Evolutionary conservation across 2,329 filamentous ascomycete species (phyloP).

Genomic region (Colletotrichum abscissum): DNA sequence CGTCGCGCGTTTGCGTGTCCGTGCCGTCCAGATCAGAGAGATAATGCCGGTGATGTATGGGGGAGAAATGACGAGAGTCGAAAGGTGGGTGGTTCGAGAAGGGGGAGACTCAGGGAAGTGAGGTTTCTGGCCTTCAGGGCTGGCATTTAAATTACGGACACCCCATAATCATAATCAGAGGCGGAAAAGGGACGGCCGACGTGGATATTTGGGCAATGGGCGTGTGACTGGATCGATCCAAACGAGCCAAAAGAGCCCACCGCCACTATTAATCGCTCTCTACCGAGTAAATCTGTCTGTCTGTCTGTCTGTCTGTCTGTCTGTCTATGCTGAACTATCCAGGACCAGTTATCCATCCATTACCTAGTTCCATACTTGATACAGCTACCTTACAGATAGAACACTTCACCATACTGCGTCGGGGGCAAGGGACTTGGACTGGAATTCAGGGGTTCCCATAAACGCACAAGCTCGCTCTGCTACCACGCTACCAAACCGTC

Average conservation of each 20-base stretch:
- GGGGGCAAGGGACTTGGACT: neutral
- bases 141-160: conserved; percentile 36
- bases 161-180: conserved; percentile 33
- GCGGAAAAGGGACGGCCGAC: neutral
- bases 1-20: conserved; percentile 12
- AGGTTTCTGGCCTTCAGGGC: conserved; percentile 33
- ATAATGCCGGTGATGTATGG: neutral
- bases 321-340: neutral
- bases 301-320: no score
- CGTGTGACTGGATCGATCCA: conserved; percentile 21
- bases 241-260: conserved; percentile 9
- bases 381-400: neutral
- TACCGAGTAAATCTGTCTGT: no score
- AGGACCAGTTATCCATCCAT: neutral
- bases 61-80: neutral
- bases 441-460: conserved; percentile 34
- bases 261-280: neutral
- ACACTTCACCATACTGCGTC: neutral
- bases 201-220: neutral
- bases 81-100: conserved; percentile 29
- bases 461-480: conserved; percentile 27
- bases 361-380: no score
- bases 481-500: conserved; percentile 12
- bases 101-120: conserved; percentile 14
- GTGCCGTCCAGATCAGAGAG: neutral